Percentiles rank a stretch among this genome's conserved stretches.
These are phyloP conservation scores for Trichosporon coremiiforme DNA, from an alignment of 1,284 basidiomycete genomes.

Conservation along the genomic window DNA sequence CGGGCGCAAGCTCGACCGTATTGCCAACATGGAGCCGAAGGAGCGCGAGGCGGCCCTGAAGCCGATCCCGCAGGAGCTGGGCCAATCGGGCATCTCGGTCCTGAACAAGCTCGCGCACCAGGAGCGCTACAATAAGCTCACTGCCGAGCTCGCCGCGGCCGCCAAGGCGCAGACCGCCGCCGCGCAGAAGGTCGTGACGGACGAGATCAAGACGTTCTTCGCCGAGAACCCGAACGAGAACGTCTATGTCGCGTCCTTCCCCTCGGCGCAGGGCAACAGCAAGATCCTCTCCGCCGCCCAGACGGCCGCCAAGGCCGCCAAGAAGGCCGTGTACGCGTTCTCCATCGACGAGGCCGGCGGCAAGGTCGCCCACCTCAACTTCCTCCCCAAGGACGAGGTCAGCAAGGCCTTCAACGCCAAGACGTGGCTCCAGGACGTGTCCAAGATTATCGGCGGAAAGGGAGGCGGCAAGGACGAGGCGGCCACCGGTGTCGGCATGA, in stretches of 20 bases:
- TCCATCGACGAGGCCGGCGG: slow-evolving; percentile 68
- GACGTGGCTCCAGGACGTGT: slow-evolving; percentile 76
- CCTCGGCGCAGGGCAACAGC: slow-evolving; percentile 68
- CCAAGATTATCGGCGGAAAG: slow-evolving; percentile 82
- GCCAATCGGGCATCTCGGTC: slow-evolving; percentile 83
- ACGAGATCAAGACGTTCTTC: slow-evolving; percentile 72
- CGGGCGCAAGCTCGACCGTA: slow-evolving; percentile 66
- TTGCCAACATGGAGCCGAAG: slow-evolving; percentile 70
- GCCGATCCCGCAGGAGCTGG: slow-evolving; percentile 81
- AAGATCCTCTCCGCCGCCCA: slow-evolving; percentile 67
- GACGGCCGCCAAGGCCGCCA: slow-evolving; percentile 71
- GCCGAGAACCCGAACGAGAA: slow-evolving; percentile 70
- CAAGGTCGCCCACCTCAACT: slow-evolving; percentile 88
- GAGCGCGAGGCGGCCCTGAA: slow-evolving; percentile 86
- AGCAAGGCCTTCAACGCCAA: slow-evolving; percentile 71
- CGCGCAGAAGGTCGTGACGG: slow-evolving; percentile 75
- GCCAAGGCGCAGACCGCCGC: slow-evolving; percentile 78
- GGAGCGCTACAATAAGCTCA: slow-evolving; percentile 69
- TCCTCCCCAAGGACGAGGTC: slow-evolving; percentile 69
- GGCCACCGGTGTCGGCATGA: slow-evolving; percentile 79
- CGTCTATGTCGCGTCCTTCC: slow-evolving; percentile 70
- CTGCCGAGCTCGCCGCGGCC: slow-evolving; percentile 83
- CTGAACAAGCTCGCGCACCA: slow-evolving; percentile 78
- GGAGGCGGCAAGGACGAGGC: slow-evolving; percentile 90
- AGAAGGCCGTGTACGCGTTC: slow-evolving; percentile 87